phyloP scores from a whole-genome alignment of 2,329 filamentous ascomycete genomes.

The Basipetospora chlamydospora region DNA sequence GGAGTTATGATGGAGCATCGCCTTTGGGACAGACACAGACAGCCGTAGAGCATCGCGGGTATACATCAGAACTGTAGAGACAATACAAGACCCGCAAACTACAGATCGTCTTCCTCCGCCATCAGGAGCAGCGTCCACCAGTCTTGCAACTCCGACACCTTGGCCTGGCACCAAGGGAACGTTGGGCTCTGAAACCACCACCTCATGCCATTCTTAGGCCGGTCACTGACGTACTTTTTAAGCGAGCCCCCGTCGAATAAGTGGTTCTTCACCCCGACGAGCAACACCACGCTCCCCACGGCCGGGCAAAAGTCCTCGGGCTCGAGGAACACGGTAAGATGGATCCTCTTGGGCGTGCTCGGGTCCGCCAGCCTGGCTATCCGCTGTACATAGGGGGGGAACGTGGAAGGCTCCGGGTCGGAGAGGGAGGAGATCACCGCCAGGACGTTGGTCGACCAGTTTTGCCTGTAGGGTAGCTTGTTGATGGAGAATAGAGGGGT shows the following conservation, averaged over 20 bases:
- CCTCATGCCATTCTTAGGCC: constrained; percentile 16
- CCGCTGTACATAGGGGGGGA: constrained; percentile 36
- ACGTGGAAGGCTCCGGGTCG: constrained; percentile 29
- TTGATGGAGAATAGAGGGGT: constrained; percentile 35
- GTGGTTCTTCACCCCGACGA: constrained; percentile 44
- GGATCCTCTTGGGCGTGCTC: constrained; percentile 35
- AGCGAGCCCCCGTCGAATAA: constrained; percentile 32
- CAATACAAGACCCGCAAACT: too few species aligned
- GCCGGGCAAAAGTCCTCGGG: constrained; percentile 30
- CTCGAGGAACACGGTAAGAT: constrained; percentile 39
- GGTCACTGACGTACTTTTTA: constrained; percentile 29
- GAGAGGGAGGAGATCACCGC: constrained; percentile 33
- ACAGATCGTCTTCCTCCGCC: too few species aligned
- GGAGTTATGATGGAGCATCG: too few species aligned
- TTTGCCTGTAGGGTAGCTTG: constrained; percentile 38
- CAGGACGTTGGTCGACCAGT: constrained; percentile 42
- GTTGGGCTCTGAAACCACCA: constrained; percentile 40
- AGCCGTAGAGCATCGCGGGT: too few species aligned
- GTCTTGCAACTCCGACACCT: constrained; percentile 25
- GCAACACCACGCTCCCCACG: constrained; percentile 33
- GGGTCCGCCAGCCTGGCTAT: constrained; percentile 35
- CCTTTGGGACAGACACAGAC: too few species aligned
- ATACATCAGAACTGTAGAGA: too few species aligned
- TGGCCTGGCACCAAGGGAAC: constrained; percentile 29
- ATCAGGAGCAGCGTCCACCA: too few species aligned